Conservation (phyloP, 2,329 filamentous ascomycete species). For the Dryadomyces quercus-mongolicae region DNA sequence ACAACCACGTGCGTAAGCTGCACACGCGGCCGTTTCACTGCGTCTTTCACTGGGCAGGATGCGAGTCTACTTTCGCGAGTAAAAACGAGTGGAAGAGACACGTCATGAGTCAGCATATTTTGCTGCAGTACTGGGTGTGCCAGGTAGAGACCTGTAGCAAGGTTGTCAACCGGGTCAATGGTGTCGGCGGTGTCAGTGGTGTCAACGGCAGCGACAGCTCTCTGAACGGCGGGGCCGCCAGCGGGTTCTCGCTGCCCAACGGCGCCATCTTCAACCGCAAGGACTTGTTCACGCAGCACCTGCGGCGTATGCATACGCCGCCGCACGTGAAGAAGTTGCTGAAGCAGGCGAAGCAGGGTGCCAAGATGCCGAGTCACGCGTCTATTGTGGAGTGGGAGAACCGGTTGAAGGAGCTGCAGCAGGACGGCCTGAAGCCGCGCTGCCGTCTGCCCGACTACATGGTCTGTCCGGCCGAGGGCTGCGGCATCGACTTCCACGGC, state of each 20-base stretch:
- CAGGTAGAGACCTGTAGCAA: constrained; percentile 45
- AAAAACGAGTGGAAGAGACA: constrained; percentile 98
- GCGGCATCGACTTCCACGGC: constrained; percentile 47
- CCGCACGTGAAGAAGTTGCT: constrained; percentile 24
- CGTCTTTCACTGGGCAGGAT: constrained; percentile 69
- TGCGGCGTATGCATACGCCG: constrained; percentile 70
- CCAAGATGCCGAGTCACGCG: constrained; percentile 17
- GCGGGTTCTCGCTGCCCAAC: constrained; percentile 28
- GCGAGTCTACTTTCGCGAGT: constrained; percentile 56
- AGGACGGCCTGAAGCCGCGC: constrained; percentile 45
- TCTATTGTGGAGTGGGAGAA: constrained; percentile 31
- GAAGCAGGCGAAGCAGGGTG: constrained; percentile 21
- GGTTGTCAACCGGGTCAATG: constrained; percentile 13
- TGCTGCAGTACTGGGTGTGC: constrained; percentile 67
- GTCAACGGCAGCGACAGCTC: constrained; percentile 1
- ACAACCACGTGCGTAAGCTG: constrained; percentile 36
- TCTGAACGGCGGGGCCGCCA: not conserved
- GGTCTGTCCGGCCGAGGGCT: constrained; percentile 50
- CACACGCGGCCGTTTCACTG: constrained; percentile 59
- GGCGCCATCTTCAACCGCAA: constrained; percentile 74
- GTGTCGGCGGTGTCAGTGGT: not conserved
- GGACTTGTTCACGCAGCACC: constrained; percentile 81
- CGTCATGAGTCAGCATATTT: constrained; percentile 68
- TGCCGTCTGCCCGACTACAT: constrained; percentile 50
- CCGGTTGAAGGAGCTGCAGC: constrained; percentile 42